Percentiles rank a stretch among this genome's conserved stretches.
phyloP scores from a whole-genome alignment of 768 basidiomycete species.

The Hemileccinum impolitum region DNA sequence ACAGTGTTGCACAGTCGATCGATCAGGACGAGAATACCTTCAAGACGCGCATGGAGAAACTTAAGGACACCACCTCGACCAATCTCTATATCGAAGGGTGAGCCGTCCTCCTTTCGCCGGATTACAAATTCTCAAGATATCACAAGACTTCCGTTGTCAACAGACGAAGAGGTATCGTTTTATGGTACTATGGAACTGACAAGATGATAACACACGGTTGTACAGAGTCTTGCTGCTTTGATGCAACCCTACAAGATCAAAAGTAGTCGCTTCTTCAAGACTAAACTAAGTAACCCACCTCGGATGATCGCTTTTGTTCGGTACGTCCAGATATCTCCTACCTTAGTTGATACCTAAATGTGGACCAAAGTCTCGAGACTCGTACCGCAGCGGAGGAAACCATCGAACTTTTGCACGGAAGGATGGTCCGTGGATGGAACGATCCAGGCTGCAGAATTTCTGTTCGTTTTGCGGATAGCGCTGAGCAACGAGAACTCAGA shows the following conservation, averaged over 20 bases:
- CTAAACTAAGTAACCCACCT: conserved; percentile 69
- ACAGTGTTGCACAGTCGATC: conserved; percentile 19
- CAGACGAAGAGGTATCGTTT: conserved; percentile 54
- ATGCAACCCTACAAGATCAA: conserved; percentile 70
- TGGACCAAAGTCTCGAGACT: conserved; percentile 55
- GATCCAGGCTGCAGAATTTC: conserved; percentile 75
- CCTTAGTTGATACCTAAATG: not conserved
- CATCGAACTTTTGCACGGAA: conserved; percentile 73
- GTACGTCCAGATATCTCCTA: conserved; percentile 35
- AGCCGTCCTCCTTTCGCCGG: conserved; percentile 7
- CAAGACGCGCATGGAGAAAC: conserved; percentile 76
- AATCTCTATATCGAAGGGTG: conserved; percentile 82
- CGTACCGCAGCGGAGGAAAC: conserved; percentile 72
- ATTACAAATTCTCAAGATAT: not conserved
- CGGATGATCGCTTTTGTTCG: conserved; percentile 81
- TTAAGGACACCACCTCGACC: conserved; percentile 63
- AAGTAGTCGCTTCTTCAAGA: conserved; percentile 78
- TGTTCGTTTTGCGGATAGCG: conserved; percentile 75
- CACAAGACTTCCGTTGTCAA: conserved; percentile 60
- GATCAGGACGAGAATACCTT: conserved; percentile 44
- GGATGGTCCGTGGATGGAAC: conserved; percentile 77
- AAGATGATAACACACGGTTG: not conserved
- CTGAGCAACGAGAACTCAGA: conserved; percentile 72
- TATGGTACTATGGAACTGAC: not conserved
- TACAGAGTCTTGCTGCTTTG: conserved; percentile 58